These are phyloP conservation scores for Phytophthora citricola DNA, from an alignment of 352 stramenopile genomes.

Conservation along the genomic window DNA sequence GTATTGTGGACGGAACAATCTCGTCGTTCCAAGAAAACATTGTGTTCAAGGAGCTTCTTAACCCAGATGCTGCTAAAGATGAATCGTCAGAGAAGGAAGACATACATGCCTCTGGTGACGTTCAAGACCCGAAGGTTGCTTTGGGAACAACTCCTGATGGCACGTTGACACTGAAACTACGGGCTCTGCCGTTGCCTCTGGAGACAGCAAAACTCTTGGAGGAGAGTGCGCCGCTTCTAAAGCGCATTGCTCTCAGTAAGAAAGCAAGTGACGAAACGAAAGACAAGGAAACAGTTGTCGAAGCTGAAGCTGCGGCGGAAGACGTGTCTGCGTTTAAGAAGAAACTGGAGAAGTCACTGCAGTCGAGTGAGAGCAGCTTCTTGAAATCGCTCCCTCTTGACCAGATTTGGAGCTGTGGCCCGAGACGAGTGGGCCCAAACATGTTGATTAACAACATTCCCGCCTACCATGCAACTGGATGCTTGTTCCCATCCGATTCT, in stretches of 20 bases:
- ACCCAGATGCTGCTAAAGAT: constrained; percentile 23
- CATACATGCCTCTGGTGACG: neutral
- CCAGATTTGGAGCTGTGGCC: constrained; percentile 79
- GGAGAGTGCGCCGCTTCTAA: constrained; percentile 61
- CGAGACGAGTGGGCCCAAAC: constrained; percentile 75
- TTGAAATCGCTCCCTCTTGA: constrained; percentile 60
- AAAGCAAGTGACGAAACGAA: constrained; percentile 31
- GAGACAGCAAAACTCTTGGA: constrained; percentile 78
- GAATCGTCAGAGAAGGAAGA: constrained; percentile 16
- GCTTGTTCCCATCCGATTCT: constrained; percentile 22
- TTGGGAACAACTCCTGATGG: constrained; percentile 72
- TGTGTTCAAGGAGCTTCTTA: constrained; percentile 75
- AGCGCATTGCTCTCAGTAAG: constrained; percentile 44
- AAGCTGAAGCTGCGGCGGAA: constrained; percentile 23
- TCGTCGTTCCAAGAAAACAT: constrained; percentile 72
- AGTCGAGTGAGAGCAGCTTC: constrained; percentile 53
- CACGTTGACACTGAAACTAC: constrained; percentile 77
- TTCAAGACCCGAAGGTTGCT: constrained; percentile 43
- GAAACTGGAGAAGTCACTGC: constrained; percentile 56
- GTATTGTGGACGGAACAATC: constrained; percentile 65
- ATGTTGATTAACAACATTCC: constrained; percentile 82
- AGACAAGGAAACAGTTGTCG: constrained; percentile 8
- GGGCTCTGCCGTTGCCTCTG: constrained; percentile 76
- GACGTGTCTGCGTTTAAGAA: constrained; percentile 40
- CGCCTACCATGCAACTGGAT: constrained; percentile 34